Percentiles rank a stretch among this genome's conserved stretches.
Conservation (phyloP, 345 rosid genomes). For the Hibiscus mutabilis region DNA sequence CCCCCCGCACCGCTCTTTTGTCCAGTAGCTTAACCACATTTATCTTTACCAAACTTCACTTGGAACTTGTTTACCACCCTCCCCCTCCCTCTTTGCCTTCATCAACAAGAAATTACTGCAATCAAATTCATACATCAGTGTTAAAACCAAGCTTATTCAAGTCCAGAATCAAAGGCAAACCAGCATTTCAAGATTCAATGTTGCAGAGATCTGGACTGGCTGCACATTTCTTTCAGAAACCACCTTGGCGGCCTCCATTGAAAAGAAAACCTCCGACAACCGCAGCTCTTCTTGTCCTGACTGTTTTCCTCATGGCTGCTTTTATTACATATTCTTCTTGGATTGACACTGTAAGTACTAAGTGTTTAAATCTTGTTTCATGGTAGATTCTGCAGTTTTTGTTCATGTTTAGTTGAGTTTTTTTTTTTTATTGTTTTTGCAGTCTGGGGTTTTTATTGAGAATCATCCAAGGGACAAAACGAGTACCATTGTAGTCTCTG, state of each 20-base stretch:
- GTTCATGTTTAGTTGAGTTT: not conserved
- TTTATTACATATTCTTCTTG: slow-evolving; percentile 14
- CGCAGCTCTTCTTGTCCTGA: slow-evolving; percentile 19
- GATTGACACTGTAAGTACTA: slow-evolving; percentile 27
- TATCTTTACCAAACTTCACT: not conserved
- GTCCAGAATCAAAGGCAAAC: not conserved
- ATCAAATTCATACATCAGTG: not conserved
- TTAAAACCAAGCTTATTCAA: not conserved
- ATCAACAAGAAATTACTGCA: not conserved
- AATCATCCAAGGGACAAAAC: slow-evolving; percentile 9
- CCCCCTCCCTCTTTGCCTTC: not conserved
- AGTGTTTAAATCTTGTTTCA: not conserved
- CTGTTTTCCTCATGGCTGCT: slow-evolving; percentile 19
- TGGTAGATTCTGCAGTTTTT: not conserved
- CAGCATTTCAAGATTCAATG: not conserved
- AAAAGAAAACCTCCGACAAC: slow-evolving; percentile 17
- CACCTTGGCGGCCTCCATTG: too few species aligned
- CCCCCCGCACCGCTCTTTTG: not conserved
- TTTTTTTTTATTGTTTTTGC: slow-evolving; percentile 4
- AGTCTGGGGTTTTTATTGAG: slow-evolving; percentile 10
- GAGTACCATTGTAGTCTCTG: not conserved
- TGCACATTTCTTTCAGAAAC: slow-evolving; percentile 9
- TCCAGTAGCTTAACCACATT: not conserved
- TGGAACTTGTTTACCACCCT: not conserved
- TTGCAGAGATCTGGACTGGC: slow-evolving; percentile 8